A percentile compares a stretch with the other conserved stretches of the same genome.
phyloP scores from a whole-genome alignment of 495 filamentous ascomycete genomes.

The Penicillium odoratum region DNA sequence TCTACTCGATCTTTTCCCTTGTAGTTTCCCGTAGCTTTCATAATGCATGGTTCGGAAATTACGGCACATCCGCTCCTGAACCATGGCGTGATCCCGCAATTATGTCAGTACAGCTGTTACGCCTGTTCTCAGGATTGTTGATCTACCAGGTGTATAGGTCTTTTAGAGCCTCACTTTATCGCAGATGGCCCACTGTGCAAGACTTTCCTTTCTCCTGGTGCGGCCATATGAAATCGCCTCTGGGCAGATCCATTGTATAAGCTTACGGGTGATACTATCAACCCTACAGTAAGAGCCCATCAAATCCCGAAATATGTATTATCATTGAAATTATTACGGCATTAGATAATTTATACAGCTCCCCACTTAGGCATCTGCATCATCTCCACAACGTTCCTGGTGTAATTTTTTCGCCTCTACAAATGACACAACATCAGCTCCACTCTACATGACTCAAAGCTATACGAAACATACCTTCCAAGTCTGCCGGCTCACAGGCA shows the following conservation, averaged over 20 bases:
- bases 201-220: no score
- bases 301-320: not conserved
- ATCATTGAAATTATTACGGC: not conserved
- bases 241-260: no score
- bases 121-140: not conserved
- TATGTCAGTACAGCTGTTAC: not conserved
- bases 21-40: slow-evolving; percentile 5
- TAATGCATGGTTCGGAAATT: not conserved
- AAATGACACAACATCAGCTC: slow-evolving; percentile 7
- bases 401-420: not conserved
- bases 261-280: no score
- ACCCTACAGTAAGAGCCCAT: not conserved
- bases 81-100: not conserved
- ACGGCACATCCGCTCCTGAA: not conserved
- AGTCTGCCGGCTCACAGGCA: slow-evolving; percentile 19
- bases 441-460: slow-evolving; percentile 8
- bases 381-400: not conserved
- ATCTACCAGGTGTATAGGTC: not conserved
- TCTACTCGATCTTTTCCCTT: slow-evolving; percentile 8
- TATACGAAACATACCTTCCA: slow-evolving; percentile 12
- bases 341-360: not conserved
- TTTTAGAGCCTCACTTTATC: not conserved
- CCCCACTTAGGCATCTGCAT: not conserved
- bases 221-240: no score
- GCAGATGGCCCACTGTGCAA: not conserved